Percentiles rank a stretch among this genome's conserved stretches.
These are phyloP conservation scores for Dothideomycetes sp. DNA, from an alignment of 2,329 filamentous ascomycete species.

Conservation along the genomic window DNA sequence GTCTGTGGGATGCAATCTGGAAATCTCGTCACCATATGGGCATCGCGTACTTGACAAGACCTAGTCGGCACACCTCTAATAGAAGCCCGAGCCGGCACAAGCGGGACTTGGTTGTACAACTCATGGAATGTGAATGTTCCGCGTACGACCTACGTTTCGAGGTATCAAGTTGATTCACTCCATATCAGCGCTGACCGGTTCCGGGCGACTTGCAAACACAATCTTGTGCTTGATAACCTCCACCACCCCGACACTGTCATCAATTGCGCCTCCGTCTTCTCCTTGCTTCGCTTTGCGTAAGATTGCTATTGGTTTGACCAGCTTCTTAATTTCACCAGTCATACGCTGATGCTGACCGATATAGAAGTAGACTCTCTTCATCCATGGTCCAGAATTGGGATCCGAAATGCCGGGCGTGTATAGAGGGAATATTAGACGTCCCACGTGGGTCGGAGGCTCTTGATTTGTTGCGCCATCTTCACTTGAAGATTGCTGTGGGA, in stretches of 20 bases:
- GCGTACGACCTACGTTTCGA: no score
- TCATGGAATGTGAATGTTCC: no score
- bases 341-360: slow-evolving; percentile 82
- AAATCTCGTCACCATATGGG: no score
- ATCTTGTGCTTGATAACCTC: slow-evolving; percentile 84
- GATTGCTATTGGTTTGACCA: slow-evolving; percentile 70
- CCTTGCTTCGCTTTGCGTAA: slow-evolving; percentile 43
- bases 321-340: slow-evolving; percentile 81
- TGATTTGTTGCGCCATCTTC: slow-evolving; percentile 14
- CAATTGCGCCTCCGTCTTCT: slow-evolving; percentile 22
- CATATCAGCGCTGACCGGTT: slow-evolving; percentile 54
- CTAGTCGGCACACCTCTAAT: no score
- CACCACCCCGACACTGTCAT: slow-evolving; percentile 63
- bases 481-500: slow-evolving; percentile 41
- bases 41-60: no score
- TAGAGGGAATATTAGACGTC: slow-evolving; percentile 68
- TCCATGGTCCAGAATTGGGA: slow-evolving; percentile 60
- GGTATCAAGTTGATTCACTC: no score
- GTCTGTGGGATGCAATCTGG: no score
- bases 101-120: no score
- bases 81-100: no score
- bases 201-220: slow-evolving; percentile 72
- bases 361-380: slow-evolving; percentile 82
- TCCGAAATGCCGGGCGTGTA: slow-evolving; percentile 47
- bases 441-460: slow-evolving; percentile 45